Evolutionary conservation across 176 grass and related monocot genomes (phyloP), one percentile per base, ranked within the genome.

Genomic region (Oryza australiensis): DNA sequence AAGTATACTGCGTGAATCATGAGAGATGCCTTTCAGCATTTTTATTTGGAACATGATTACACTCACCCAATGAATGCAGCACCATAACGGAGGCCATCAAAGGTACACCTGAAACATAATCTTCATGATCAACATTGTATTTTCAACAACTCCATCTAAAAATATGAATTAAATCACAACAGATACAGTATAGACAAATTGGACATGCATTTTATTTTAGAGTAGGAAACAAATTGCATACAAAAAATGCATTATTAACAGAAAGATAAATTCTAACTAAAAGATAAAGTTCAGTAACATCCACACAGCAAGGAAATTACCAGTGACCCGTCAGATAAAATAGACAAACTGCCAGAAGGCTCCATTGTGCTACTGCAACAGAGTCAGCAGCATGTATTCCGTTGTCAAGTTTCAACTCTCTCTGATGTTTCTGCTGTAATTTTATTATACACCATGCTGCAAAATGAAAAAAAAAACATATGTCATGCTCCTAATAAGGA

Each of bases 311-410:
- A 80, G 20, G 62, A 90, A 79, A 70, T 46, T 87, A 98, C 95
- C 95, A 98, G 62, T 98, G 95, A 73, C 95, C 92, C 40, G 88
- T 94, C 77, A 91, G 82, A 89, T 93, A 98, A 85, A 98, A 98
- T 32, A 98, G 64, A 88, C 92, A 98, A 77, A 98, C 75, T 55
- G 92, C 84, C 60, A 98, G 80, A 73, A 98, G 79, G 68, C 88
- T 98, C 95, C 95, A 98, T 26, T 98, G 95, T 71, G 66, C 89
- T 27, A 98, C 92, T 1, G 88, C 85, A 41, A 94, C 72, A 53
- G 86, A 88, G 68, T 94, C 80, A 86, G 84, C 76, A 72, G 80
- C 12, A 70, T 18, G 94, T 30, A 83, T 64, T 80, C 35, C 72
- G 72, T 49, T 51, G n/a, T 83, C 82, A 60, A 27, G 71, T 88